Conservation (phyloP, 768 basidiomycete species). For the Coprinellus micaceus region DNA sequence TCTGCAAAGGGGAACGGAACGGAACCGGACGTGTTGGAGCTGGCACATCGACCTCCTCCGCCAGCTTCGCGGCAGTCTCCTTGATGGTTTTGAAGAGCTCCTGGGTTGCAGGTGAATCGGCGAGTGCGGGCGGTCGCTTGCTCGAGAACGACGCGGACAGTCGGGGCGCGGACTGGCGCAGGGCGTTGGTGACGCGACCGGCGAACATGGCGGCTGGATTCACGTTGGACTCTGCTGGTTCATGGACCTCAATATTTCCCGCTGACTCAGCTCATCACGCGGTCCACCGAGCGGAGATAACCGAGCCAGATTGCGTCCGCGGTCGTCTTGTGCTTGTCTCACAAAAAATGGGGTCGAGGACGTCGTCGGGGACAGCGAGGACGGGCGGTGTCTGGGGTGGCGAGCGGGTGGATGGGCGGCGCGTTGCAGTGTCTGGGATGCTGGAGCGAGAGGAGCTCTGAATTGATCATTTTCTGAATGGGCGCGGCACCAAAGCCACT, state of each 20-base stretch:
- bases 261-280: constrained; percentile 6
- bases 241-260: background rate
- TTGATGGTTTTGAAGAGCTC: background rate
- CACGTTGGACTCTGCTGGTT: no score
- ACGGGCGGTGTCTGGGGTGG: background rate
- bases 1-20: background rate
- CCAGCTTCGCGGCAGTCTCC: background rate
- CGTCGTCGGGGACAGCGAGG: background rate
- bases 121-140: background rate
- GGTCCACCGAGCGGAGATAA: constrained; percentile 7
- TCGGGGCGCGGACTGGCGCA: background rate
- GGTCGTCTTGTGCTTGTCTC: constrained; percentile 15
- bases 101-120: background rate
- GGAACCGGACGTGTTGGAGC: background rate
- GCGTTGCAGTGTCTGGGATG: background rate
- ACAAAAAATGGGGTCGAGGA: background rate
- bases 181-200: background rate
- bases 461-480: constrained; percentile 3
- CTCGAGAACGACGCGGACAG: background rate
- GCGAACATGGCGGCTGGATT: no score
- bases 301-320: constrained; percentile 9
- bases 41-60: background rate
- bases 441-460: background rate
- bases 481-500: constrained; percentile 1
- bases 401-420: background rate